Conservation (phyloP, 768 basidiomycete genomes). For the Zangia roseola region DNA sequence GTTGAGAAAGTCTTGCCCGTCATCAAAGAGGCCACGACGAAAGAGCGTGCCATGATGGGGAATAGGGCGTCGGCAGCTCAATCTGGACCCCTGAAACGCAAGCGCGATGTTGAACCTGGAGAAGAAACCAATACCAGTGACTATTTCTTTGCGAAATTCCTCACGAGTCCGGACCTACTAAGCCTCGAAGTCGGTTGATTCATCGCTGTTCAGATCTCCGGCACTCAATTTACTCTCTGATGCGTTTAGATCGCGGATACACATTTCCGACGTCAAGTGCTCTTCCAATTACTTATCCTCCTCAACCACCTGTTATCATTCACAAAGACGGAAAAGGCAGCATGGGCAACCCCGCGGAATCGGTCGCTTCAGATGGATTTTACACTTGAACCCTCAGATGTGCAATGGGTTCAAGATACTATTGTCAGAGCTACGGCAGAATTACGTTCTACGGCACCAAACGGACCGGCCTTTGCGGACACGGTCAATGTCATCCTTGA, state of each 20-base stretch:
- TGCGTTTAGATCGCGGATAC: slow-evolving; percentile 75
- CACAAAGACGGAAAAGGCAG: slow-evolving; percentile 62
- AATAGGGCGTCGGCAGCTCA: slow-evolving; percentile 48
- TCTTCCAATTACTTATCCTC: slow-evolving; percentile 82
- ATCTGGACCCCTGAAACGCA: slow-evolving; percentile 52
- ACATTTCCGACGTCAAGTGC: slow-evolving; percentile 89
- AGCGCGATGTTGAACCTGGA: slow-evolving; percentile 59
- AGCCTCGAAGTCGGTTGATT: slow-evolving; percentile 71
- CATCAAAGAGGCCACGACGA: slow-evolving; percentile 83
- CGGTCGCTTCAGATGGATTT: slow-evolving; percentile 84
- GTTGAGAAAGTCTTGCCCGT: slow-evolving; percentile 73
- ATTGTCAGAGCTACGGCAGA: slow-evolving; percentile 52
- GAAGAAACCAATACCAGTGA: slow-evolving; percentile 54
- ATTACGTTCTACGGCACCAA: slow-evolving; percentile 73
- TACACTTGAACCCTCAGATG: slow-evolving; percentile 62
- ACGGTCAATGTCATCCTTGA: slow-evolving; percentile 71
- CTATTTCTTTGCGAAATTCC: slow-evolving; percentile 92
- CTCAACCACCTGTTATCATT: slow-evolving; percentile 73
- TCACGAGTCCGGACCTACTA: slow-evolving; percentile 83
- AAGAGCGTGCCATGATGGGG: slow-evolving; percentile 88
- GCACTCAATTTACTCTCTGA: slow-evolving; percentile 11
- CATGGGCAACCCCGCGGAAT: slow-evolving; percentile 64
- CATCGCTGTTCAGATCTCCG: not conserved
- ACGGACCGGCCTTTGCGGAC: slow-evolving; percentile 73
- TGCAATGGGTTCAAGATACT: slow-evolving; percentile 76